Evolutionary conservation across 805 yeast species (phyloP).

Genomic region (Metschnikowia bowlesiae): DNA sequence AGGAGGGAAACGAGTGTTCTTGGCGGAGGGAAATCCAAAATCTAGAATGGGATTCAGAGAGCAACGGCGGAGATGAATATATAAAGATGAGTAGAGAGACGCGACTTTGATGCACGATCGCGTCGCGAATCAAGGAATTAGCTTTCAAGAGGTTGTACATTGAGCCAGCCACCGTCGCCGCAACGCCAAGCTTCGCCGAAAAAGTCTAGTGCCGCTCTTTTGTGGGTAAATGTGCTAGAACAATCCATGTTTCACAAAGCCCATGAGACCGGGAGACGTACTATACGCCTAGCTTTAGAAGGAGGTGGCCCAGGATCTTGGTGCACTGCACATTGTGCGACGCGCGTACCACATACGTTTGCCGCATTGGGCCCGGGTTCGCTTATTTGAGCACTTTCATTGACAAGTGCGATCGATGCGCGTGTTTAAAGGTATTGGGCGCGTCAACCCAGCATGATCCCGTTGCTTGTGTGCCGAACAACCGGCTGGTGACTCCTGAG

Average conservation of each 20-base stretch:
- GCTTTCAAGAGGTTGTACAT: neutral
- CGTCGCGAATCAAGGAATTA: slow-evolving; percentile 3
- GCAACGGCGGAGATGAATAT: slow-evolving; percentile 1
- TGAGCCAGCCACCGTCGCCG: neutral
- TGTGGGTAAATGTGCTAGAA: no score
- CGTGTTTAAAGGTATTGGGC: neutral
- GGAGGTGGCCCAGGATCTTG: neutral
- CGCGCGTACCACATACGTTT: slow-evolving; percentile 1
- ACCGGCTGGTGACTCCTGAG: neutral
- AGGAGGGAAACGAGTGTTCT: neutral
- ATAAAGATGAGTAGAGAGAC: neutral
- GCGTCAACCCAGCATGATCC: neutral
- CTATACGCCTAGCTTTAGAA: neutral
- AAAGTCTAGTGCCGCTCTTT: no score
- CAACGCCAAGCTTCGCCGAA: no score
- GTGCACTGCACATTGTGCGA: neutral
- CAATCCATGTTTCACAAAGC: no score
- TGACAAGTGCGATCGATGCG: neutral
- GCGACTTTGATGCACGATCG: slow-evolving; percentile 3
- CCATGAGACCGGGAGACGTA: no score
- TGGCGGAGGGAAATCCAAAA: neutral
- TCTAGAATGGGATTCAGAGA: neutral
- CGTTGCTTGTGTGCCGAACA: neutral
- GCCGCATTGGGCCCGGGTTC: neutral
- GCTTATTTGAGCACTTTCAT: neutral